Percentiles rank a stretch among this genome's conserved stretches.
Evolutionary conservation across 2,329 filamentous ascomycete species (phyloP).

Genomic region (Cytospora chrysosperma): DNA sequence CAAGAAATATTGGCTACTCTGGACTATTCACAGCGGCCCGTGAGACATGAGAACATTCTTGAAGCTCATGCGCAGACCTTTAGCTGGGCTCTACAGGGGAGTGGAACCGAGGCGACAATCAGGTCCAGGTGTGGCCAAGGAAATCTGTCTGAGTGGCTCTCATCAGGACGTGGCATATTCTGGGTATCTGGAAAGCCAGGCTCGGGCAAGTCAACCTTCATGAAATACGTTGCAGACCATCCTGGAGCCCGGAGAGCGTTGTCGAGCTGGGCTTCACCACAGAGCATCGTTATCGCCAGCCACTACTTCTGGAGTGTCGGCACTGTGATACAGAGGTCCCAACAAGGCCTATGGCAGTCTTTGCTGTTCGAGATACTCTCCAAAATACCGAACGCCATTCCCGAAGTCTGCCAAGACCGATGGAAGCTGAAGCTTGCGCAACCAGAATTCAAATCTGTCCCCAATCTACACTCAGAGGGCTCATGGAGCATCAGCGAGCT

Average conservation of each 20-base stretch:
- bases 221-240: conserved; percentile 41
- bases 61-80: neutral
- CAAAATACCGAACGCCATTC: neutral
- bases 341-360: conserved; percentile 38
- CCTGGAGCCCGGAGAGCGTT: neutral
- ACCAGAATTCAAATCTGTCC: neutral
- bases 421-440: neutral
- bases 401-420: neutral
- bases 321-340: conserved; percentile 39
- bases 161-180: conserved; percentile 26
- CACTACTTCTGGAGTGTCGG: conserved; percentile 45
- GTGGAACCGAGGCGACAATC: neutral
- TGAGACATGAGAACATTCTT: neutral
- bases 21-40: neutral
- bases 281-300: conserved; percentile 32
- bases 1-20: neutral
- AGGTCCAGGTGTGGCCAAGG: neutral
- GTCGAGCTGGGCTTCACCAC: neutral
- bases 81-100: neutral
- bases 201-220: conserved; percentile 40
- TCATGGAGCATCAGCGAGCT: neutral
- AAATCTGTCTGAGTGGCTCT: neutral
- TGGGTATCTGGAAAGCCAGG: conserved; percentile 47
- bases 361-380: neutral
- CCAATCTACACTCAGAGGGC: neutral